Base-by-base conservation (phyloP, 1,139 yeast genomes). In the Kodamaea arcana region DNA sequence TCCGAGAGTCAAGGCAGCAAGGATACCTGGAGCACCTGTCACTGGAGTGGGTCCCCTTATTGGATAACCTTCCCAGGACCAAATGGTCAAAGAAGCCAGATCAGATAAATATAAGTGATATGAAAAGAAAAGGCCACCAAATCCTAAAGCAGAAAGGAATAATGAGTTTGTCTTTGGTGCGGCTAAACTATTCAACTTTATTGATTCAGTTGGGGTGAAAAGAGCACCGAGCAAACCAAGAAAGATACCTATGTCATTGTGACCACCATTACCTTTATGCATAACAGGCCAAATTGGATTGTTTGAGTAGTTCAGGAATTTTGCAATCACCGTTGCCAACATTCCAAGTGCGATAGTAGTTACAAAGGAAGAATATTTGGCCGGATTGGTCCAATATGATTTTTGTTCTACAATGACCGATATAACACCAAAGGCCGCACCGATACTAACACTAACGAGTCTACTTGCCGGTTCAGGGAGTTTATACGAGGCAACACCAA, bases 241-340 rank as follows among this genome's bases (percentile, higher is more conserved):
- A 9, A 71, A 60, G 4, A 92, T 59, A 30, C 95, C 97, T 21
- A 78, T 60, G 35, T 69, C 71, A 56, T 90, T 90, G 67, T 78
- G 78, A 8, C 98, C 98, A 18, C 97, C 97, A 49, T 85, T 90
- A 17, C 69, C 77, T 21, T 71, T 72, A 54, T 88, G 83, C 92
- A 92, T 82, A 30, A 88, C 83, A 26, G 98, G 95, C 98, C 98
- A 92, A 33, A 88, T 68, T 26, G 98, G 98, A 56, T 92, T 92
- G 54, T 90, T 90, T 4, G 97, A 80, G 61, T 76, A 84, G 51
- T 72, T 76, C 13, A 82, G 76, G 61, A 75, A 83, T 54, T 94
- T 92, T 22, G 87, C 69, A 27, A 84, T 74, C 1, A 88, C 76
- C 3, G 95, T 79, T 4, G 78, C 58, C 32, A 85, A 68, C 38